Evolutionary conservation across 192 early-diverging fungal genomes (phyloP), one percentile per base, ranked within the genome.

Genomic region (Backusella parvicylindrica): DNA sequence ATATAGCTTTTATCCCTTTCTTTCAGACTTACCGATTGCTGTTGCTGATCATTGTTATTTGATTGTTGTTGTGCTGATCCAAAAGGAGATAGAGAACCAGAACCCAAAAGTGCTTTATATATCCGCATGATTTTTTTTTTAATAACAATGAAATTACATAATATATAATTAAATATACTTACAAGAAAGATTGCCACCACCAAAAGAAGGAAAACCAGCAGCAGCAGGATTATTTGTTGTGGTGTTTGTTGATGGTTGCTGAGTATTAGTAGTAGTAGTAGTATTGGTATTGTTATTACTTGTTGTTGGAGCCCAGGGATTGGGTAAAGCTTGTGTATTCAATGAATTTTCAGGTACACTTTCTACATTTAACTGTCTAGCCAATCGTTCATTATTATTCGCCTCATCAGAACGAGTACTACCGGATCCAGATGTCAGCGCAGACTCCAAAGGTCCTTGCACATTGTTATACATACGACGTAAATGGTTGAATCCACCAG

Each of bases 401-500:
- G 85, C 78, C 69, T 89, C 85, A 56, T 86, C 85, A n/a, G 81
- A 82, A 37, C 82, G 78, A 15, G 36, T 13, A 6, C 26, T 21
- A 53, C 78, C 70, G 36, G 77, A 53, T 33, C 77, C 77, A n/a
- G 82, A 63, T 47, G 73, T 74, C 38, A 79, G 64, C 5, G 89
- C 84, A 9, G 89, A 85, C 15, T 86, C 89, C 73, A 88, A 79
- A 37, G 88, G 87, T 49, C 85, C 84, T 75, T 90, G 86, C 33
- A 90, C 60, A 33, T 81, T 84, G 47, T 81, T 82, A 72, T 89
- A 88, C 84, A 90, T 82, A 18, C 87, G 69, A 38, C 85, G 83
- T 35, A 90, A 79, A 79, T 89, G 88, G 69, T 90, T 88, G 68
- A 90, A 90, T 50, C 89, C 89, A 32, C 89, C 89, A 13, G 89